Evolutionary conservation across 2,329 filamentous ascomycete genomes (phyloP).

Genomic region (Zarea fungicola): DNA sequence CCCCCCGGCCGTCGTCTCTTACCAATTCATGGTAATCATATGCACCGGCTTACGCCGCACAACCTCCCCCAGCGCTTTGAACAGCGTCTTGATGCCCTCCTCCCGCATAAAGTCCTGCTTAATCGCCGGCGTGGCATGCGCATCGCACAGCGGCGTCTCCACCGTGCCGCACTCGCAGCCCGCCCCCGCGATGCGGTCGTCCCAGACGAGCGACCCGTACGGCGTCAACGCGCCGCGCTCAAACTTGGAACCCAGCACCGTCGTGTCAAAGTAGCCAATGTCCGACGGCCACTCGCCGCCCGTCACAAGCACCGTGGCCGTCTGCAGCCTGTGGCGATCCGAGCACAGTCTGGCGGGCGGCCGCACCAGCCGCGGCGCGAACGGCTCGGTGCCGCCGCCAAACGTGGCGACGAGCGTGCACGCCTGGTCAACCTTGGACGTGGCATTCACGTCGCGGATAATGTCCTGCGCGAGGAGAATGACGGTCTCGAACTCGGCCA

Average conservation of each 20-base stretch:
- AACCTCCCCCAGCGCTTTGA: conserved; percentile 1
- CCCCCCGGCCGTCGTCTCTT: background rate
- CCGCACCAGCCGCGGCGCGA: background rate
- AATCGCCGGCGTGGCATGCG: background rate
- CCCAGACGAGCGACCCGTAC: conserved; percentile 3
- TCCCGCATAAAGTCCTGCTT: conserved; percentile 6
- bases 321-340: background rate
- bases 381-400: conserved; percentile 4
- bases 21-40: conserved; percentile 6
- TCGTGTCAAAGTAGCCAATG: conserved; percentile 9
- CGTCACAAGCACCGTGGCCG: conserved; percentile 4
- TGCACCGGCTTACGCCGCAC: conserved; percentile 3
- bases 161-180: conserved; percentile 1
- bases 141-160: background rate
- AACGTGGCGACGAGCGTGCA: conserved; percentile 8
- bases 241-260: conserved; percentile 7
- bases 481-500: conserved; percentile 4
- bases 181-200: conserved; percentile 3
- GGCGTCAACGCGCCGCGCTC: conserved; percentile 3
- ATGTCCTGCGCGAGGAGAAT: conserved; percentile 2
- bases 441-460: conserved; percentile 7
- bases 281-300: conserved; percentile 5
- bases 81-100: conserved; percentile 7
- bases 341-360: background rate
- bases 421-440: conserved; percentile 3